Percentiles rank a stretch among this genome's conserved stretches.
These are phyloP conservation scores for Aspergillus hortae DNA, from an alignment of 2,329 filamentous ascomycete genomes.

Conservation along the genomic window DNA sequence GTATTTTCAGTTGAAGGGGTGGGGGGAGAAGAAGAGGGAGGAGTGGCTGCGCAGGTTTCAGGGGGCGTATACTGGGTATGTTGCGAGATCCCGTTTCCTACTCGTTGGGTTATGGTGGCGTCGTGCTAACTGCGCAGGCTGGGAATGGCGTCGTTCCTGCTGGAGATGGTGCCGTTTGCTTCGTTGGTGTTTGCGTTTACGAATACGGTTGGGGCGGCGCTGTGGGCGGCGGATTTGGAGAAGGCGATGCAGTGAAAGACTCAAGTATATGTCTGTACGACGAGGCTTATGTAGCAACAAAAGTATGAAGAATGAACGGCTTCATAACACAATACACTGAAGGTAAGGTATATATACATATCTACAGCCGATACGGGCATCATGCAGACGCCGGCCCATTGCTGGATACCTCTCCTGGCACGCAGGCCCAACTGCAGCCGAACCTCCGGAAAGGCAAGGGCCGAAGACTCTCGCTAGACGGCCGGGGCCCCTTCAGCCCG, in stretches of 20 bases:
- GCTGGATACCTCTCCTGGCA: conserved; percentile 14
- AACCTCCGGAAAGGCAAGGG: conserved; percentile 39
- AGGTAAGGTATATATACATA: not conserved
- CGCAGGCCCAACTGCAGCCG: conserved; percentile 41
- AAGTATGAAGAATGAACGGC: too few species aligned
- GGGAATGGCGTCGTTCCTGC: conserved; percentile 74
- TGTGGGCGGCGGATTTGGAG: conserved; percentile 92
- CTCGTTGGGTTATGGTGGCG: not conserved
- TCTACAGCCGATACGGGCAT: not conserved
- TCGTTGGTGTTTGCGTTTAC: conserved; percentile 87
- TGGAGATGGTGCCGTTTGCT: conserved; percentile 80
- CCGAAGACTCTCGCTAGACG: conserved; percentile 27
- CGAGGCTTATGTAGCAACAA: too few species aligned
- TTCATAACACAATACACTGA: too few species aligned
- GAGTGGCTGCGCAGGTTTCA: conserved; percentile 68
- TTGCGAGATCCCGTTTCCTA: conserved; percentile 12
- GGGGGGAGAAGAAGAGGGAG: conserved; percentile 62
- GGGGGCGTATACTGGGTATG: conserved; percentile 77
- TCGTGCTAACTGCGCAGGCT: conserved; percentile 30
- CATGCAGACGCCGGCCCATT: not conserved
- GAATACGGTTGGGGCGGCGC: conserved; percentile 83
- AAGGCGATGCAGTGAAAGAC: conserved; percentile 31
- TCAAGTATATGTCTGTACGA: not conserved
- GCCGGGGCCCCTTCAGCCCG: conserved; percentile 30
- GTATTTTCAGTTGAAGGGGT: conserved; percentile 90